phyloP scores from a whole-genome alignment of 2,329 filamentous ascomycete species.

The Thielaviopsis musarum region DNA sequence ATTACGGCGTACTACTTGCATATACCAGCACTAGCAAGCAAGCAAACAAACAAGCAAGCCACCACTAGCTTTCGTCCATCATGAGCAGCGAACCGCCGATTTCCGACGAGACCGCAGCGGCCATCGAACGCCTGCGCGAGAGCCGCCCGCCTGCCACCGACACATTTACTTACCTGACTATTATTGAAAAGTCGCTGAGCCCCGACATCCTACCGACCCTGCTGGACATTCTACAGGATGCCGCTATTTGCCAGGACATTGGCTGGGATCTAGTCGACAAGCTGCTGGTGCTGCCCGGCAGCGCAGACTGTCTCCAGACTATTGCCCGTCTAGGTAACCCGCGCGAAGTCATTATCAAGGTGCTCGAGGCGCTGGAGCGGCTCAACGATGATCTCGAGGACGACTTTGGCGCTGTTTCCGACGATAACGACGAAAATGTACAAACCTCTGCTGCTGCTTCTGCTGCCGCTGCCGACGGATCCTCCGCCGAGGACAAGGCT shows the following conservation, averaged over 20 bases:
- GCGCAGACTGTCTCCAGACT: slow-evolving; percentile 54
- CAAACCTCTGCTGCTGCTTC: slow-evolving; percentile 12
- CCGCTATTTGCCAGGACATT: slow-evolving; percentile 54
- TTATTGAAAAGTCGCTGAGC: slow-evolving; percentile 56
- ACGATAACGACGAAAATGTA: slow-evolving; percentile 16
- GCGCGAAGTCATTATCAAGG: slow-evolving; percentile 64
- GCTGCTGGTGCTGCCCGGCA: slow-evolving; percentile 48
- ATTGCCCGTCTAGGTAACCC: slow-evolving; percentile 66
- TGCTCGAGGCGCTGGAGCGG: slow-evolving; percentile 54
- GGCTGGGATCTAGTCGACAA: slow-evolving; percentile 73
- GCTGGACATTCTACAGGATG: slow-evolving; percentile 51
- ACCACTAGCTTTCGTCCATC: neutral
- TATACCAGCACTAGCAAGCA: neutral
- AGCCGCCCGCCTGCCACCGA: slow-evolving; percentile 40
- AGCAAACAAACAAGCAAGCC: neutral
- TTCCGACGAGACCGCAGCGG: slow-evolving; percentile 19
- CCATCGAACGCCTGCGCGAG: slow-evolving; percentile 30
- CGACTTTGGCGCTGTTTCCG: slow-evolving; percentile 19
- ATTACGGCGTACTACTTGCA: neutral
- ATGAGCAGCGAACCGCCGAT: slow-evolving; percentile 1
- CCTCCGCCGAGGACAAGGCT: slow-evolving; percentile 9
- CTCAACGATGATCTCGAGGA: slow-evolving; percentile 23
- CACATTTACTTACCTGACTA: slow-evolving; percentile 60
- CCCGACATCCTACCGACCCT: slow-evolving; percentile 50
- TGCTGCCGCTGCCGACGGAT: slow-evolving; percentile 2